Evolutionary conservation across 805 yeast species (phyloP).

Genomic region (Ogataea methylovora): DNA sequence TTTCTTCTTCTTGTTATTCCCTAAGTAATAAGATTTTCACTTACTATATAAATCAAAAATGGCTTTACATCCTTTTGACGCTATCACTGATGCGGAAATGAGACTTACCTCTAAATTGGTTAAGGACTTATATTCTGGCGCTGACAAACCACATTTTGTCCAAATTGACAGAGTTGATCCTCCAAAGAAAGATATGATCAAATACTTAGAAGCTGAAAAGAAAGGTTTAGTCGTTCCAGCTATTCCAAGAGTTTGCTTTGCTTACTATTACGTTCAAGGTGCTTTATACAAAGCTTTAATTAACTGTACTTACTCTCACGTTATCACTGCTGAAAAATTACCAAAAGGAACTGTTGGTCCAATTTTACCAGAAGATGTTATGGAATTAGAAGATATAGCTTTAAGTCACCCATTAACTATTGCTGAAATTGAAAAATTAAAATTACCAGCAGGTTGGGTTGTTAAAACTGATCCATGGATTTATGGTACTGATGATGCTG

Average conservation of each 20-base stretch:
- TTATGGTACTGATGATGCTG: slow-evolving; percentile 68
- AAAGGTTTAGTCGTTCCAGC: slow-evolving; percentile 42
- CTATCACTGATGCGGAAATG: slow-evolving; percentile 51
- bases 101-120: slow-evolving; percentile 50
- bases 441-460: slow-evolving; percentile 45
- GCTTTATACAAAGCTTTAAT: slow-evolving; percentile 66
- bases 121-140: slow-evolving; percentile 48
- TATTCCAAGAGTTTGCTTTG: slow-evolving; percentile 64
- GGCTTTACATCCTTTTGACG: slow-evolving; percentile 49
- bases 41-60: no score
- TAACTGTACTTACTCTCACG: slow-evolving; percentile 54
- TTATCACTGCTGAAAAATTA: slow-evolving; percentile 47
- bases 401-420: slow-evolving; percentile 46
- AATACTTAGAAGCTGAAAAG: slow-evolving; percentile 61
- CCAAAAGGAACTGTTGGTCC: slow-evolving; percentile 68
- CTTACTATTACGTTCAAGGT: slow-evolving; percentile 50
- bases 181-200: slow-evolving; percentile 65
- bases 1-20: no score
- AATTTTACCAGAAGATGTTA: slow-evolving; percentile 56
- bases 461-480: slow-evolving; percentile 78
- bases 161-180: slow-evolving; percentile 71
- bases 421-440: slow-evolving; percentile 62
- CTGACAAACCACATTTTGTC: slow-evolving; percentile 51
- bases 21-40: no score
- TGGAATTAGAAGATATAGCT: slow-evolving; percentile 43